Conservation (phyloP, 129 eudicot species). For the Artemisia argyi region DNA sequence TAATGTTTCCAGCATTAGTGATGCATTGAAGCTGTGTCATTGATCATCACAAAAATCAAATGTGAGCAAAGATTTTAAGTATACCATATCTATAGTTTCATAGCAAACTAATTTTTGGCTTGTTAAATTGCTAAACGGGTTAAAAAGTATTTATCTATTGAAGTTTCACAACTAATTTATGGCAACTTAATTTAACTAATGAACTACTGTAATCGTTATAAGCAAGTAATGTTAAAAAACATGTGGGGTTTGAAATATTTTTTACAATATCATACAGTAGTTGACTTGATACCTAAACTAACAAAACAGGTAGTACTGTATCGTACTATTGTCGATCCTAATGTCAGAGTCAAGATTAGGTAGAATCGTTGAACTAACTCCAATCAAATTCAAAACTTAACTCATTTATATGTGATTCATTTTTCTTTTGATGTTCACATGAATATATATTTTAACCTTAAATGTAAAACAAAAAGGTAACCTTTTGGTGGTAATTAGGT, state of each 20-base stretch:
- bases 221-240: not conserved
- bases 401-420: too few relatives aligned
- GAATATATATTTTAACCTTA: not conserved
- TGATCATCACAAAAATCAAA: not conserved
- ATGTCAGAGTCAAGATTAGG: conserved; percentile 24
- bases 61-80: not conserved
- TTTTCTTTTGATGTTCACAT: not conserved
- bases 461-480: not conserved
- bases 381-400: not conserved
- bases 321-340: not conserved
- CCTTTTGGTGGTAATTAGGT: not conserved
- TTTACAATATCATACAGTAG: not conserved
- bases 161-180: not conserved
- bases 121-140: not conserved
- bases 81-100: not conserved
- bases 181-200: not conserved
- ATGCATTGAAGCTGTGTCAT: conserved; percentile 71
- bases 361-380: conserved; percentile 27
- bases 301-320: not conserved
- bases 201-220: too few relatives aligned
- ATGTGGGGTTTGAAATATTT: too few relatives aligned
- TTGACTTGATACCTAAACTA: not conserved
- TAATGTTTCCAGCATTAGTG: conserved; percentile 74
- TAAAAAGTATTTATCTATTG: not conserved
- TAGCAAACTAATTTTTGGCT: not conserved